Conservation (phyloP, 2,329 filamentous ascomycete species). For the Lizonia empirigonia region DNA sequence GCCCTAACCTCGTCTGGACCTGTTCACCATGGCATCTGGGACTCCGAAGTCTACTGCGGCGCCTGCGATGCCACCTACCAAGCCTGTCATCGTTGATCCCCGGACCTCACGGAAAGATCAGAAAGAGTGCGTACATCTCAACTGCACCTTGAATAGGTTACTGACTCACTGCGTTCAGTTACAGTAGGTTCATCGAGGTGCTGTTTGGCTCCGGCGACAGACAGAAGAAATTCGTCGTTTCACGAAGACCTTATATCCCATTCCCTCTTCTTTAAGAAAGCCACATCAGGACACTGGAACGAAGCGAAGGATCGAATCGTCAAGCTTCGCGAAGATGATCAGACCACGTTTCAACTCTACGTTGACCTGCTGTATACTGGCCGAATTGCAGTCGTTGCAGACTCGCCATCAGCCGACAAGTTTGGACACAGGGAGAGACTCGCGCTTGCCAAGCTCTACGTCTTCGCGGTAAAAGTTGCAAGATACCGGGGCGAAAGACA, state of each 20-base stretch:
- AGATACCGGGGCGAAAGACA: neutral
- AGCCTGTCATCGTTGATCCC: neutral
- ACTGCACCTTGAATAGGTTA: neutral
- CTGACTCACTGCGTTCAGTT: neutral
- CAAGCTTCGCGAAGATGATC: neutral
- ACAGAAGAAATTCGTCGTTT: neutral
- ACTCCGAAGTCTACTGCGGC: neutral
- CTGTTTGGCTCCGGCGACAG: neutral
- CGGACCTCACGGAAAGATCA: neutral
- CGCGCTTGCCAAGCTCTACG: neutral
- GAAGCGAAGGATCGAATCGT: neutral
- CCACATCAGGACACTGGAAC: neutral
- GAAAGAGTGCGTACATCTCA: neutral
- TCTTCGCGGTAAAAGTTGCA: slow-evolving; percentile 1
- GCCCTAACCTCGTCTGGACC: neutral
- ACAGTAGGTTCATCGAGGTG: neutral
- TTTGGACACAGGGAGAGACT: no score
- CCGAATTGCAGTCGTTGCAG: neutral
- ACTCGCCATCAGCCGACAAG: neutral
- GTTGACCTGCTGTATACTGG: neutral
- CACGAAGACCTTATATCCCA: neutral
- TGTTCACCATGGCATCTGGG: neutral
- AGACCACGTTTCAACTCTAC: neutral
- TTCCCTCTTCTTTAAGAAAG: slow-evolving; percentile 4
- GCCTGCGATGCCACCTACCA: neutral